Percentiles rank a stretch among this genome's conserved stretches.
phyloP scores from a whole-genome alignment of 768 basidiomycete species.

The Lactifluus subvellereus region DNA sequence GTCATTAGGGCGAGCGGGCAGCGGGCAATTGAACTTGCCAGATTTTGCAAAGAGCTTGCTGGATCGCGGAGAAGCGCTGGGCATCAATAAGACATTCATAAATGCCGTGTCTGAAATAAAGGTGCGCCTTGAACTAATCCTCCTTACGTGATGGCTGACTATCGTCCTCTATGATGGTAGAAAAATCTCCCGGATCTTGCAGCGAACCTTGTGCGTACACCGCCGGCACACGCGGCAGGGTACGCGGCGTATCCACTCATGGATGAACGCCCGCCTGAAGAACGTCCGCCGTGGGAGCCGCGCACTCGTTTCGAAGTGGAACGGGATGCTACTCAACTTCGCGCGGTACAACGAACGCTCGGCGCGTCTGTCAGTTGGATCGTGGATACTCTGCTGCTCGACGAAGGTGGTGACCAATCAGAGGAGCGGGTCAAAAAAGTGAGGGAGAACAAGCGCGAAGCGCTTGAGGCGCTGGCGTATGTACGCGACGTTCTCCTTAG shows the following conservation, averaged over 20 bases:
- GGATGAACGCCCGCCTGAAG: slow-evolving; percentile 51
- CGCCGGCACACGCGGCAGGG: slow-evolving; percentile 37
- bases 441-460: slow-evolving; percentile 48
- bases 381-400: slow-evolving; percentile 61
- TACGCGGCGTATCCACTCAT: slow-evolving; percentile 54
- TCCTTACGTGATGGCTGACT: slow-evolving; percentile 14
- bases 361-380: slow-evolving; percentile 71
- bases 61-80: slow-evolving; percentile 71
- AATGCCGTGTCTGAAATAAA: slow-evolving; percentile 73
- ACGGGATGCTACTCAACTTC: slow-evolving; percentile 50
- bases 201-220: slow-evolving; percentile 56
- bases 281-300: slow-evolving; percentile 65
- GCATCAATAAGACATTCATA: slow-evolving; percentile 80
- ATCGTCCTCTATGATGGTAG: slow-evolving; percentile 5
- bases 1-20: slow-evolving; percentile 26
- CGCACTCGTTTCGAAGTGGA: slow-evolving; percentile 66
- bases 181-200: slow-evolving; percentile 79
- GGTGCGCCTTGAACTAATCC: slow-evolving; percentile 37
- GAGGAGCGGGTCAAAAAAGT: slow-evolving; percentile 39
- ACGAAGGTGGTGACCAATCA: slow-evolving; percentile 40
- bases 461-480: slow-evolving; percentile 70
- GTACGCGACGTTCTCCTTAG: slow-evolving; percentile 68
- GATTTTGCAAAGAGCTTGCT: slow-evolving; percentile 70
- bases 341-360: slow-evolving; percentile 53
- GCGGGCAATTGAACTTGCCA: slow-evolving; percentile 48